Evolutionary conservation across 2,329 filamentous ascomycete genomes (phyloP).

Genomic region (Leptographium lundbergii): DNA sequence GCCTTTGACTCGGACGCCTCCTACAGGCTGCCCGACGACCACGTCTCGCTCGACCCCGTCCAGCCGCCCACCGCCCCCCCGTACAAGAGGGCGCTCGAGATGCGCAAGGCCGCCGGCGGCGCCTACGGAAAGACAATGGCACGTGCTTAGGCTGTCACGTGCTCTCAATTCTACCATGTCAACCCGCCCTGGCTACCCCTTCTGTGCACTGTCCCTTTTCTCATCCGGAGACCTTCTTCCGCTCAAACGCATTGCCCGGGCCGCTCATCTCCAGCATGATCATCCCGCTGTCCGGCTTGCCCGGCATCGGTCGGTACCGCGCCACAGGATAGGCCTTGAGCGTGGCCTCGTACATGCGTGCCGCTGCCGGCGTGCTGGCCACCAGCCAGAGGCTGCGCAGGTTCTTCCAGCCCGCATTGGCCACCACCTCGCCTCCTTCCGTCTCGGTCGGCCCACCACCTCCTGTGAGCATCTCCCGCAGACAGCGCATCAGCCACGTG

Average conservation of each 20-base stretch:
- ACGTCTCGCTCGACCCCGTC: slow-evolving; percentile 79
- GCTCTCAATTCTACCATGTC: neutral
- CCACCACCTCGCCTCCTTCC: neutral
- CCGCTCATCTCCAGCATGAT: slow-evolving; percentile 27
- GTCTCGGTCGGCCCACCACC: neutral
- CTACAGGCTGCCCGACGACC: slow-evolving; percentile 75
- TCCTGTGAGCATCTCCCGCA: slow-evolving; percentile 38
- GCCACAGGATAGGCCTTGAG: slow-evolving; percentile 26
- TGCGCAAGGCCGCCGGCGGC: slow-evolving; percentile 63
- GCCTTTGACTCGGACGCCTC: slow-evolving; percentile 93
- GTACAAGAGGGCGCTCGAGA: slow-evolving; percentile 81
- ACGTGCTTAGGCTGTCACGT: neutral
- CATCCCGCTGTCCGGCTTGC: slow-evolving; percentile 8
- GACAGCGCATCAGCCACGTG: slow-evolving; percentile 48
- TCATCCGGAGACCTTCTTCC: too few relatives aligned
- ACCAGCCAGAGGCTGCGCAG: slow-evolving; percentile 48
- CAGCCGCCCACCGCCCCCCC: slow-evolving; percentile 94
- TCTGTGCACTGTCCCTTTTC: neutral
- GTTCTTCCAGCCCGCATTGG: slow-evolving; percentile 31
- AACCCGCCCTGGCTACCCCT: neutral
- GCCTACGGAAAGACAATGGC: slow-evolving; percentile 58
- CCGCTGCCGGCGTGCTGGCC: slow-evolving; percentile 23
- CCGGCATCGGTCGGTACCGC: slow-evolving; percentile 7
- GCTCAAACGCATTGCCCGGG: slow-evolving; percentile 11
- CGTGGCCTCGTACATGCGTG: slow-evolving; percentile 33